phyloP scores from a whole-genome alignment of 2,329 filamentous ascomycete genomes.

The Fusarium pseudonygamai region DNA sequence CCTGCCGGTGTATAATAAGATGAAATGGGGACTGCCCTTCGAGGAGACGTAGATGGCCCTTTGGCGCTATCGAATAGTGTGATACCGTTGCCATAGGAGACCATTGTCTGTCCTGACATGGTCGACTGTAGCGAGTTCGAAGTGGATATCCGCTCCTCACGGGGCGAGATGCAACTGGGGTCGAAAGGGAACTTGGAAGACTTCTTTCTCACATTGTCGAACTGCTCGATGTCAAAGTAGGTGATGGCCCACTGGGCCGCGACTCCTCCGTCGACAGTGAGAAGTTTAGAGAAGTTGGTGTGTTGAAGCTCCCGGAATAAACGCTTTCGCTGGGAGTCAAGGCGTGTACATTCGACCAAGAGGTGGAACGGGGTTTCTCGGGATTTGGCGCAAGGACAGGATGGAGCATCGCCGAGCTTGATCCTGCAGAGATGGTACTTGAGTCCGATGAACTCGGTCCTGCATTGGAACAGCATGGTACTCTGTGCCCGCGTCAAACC shows the following conservation, averaged over 20 bases:
- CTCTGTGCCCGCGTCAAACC: not conserved
- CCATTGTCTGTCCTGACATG: not conserved
- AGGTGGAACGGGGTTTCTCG: not conserved
- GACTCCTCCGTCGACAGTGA: not conserved
- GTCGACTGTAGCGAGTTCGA: not conserved
- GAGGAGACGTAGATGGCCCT: not conserved
- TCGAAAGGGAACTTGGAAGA: not conserved
- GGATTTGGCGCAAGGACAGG: not conserved
- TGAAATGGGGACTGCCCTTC: not conserved
- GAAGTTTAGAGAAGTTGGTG: not conserved
- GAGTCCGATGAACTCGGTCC: not conserved
- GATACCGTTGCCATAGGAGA: not conserved
- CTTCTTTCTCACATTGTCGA: not conserved
- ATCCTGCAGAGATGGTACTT: not conserved
- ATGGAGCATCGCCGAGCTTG: not conserved
- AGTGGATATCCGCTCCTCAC: not conserved
- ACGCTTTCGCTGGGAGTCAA: rapidly evolving
- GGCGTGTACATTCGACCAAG: not conserved
- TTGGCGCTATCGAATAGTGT: not conserved
- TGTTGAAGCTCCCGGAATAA: not conserved
- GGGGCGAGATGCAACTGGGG: not conserved
- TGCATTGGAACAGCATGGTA: conserved; percentile 8
- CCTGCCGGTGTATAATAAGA: not conserved
- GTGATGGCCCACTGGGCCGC: not conserved
- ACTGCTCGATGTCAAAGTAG: not conserved